Evolutionary conservation across 73 alveolate genomes (phyloP).

Genomic region (Diophrys appendiculata): DNA sequence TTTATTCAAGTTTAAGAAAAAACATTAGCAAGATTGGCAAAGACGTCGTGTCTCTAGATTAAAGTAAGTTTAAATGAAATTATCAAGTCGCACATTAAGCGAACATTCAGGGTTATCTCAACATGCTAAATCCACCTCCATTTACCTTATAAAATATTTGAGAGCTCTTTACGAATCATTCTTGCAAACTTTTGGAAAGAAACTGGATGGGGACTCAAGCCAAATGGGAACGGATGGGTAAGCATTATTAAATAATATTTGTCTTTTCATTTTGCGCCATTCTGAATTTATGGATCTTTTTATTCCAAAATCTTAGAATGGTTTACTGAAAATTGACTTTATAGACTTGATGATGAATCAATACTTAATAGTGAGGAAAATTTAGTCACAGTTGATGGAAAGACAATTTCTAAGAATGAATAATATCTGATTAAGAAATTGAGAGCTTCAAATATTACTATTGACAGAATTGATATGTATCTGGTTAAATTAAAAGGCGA

Average conservation of each 20-base stretch:
- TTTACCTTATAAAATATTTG: slow-evolving; percentile 1
- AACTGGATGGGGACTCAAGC: neutral
- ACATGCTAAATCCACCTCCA: neutral
- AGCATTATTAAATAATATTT: too few species aligned
- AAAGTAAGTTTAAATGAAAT: slow-evolving; percentile 5
- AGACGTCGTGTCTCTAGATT: slow-evolving; percentile 7
- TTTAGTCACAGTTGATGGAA: neutral
- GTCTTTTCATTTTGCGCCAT: too few species aligned
- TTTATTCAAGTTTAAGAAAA: slow-evolving; percentile 57
- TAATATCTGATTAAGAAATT: slow-evolving; percentile 34
- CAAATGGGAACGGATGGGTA: too few species aligned
- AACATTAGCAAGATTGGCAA: slow-evolving; percentile 41
- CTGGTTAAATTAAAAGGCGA: slow-evolving; percentile 3
- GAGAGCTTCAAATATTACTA: slow-evolving; percentile 22
- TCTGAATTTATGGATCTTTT: too few species aligned
- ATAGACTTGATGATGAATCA: neutral
- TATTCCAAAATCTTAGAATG: too few species aligned
- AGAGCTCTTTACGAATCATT: neutral
- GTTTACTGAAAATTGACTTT: too few species aligned
- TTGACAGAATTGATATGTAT: slow-evolving; percentile 26
- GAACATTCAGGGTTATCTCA: neutral
- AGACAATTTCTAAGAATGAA: slow-evolving; percentile 8
- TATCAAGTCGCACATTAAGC: too few species aligned
- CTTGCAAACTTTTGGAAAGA: neutral
- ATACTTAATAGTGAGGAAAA: neutral